A percentile compares a stretch with the other conserved stretches of the same genome.
phyloP scores from a whole-genome alignment of 768 basidiomycete species.

The Mycena rebaudengoi region DNA sequence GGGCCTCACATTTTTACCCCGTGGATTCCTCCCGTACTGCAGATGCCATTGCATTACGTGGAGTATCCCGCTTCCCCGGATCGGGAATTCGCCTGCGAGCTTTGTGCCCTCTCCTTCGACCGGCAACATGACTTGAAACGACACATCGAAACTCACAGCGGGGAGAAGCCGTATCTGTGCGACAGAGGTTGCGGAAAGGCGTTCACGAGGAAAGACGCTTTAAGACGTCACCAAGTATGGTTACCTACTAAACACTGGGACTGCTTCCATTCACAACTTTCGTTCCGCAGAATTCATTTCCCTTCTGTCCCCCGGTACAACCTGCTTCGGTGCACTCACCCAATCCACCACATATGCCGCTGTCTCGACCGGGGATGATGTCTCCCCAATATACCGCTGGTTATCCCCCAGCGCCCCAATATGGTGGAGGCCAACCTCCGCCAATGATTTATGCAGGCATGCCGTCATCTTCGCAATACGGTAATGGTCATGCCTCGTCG shows the following conservation, averaged over 20 bases:
- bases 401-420: not conserved
- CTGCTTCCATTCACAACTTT: too few relatives aligned
- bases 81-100: conserved; percentile 54
- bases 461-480: not conserved
- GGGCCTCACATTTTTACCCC: too few relatives aligned
- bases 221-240: conserved; percentile 71
- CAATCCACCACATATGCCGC: not conserved
- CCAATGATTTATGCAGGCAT: not conserved
- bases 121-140: conserved; percentile 69
- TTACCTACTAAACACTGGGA: too few relatives aligned
- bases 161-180: conserved; percentile 68
- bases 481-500: not conserved
- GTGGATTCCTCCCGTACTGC: not conserved
- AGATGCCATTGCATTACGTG: conserved; percentile 22
- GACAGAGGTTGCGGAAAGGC: conserved; percentile 70
- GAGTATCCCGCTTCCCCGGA: conserved; percentile 54
- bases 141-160: conserved; percentile 67
- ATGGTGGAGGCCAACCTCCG: not conserved
- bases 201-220: conserved; percentile 68
- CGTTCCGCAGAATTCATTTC: conserved; percentile 25
- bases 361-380: not conserved
- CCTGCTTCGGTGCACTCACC: not conserved
- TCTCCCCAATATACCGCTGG: not conserved
- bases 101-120: conserved; percentile 68
- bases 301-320: conserved; percentile 25